Base-by-base conservation (phyloP, 176 grass and related monocot species). In the Avena sativa region DNA sequence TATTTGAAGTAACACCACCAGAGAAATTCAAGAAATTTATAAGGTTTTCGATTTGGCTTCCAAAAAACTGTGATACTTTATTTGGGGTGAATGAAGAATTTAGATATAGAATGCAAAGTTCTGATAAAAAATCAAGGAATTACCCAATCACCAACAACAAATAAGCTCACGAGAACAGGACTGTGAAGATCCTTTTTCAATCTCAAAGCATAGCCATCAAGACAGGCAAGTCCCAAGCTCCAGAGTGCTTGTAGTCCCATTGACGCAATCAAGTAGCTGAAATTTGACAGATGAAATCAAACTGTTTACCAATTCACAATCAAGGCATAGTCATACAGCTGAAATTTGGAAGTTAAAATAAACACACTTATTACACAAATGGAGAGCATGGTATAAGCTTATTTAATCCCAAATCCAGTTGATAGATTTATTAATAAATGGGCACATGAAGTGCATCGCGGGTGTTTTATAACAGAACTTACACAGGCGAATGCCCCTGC, bases 101-200 rank as follows among this genome's bases (percentile, higher is more conserved):
- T 8, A 74, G 26, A 67, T 20, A 71, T 56, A 48, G 17, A 8
- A 81, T 52, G 19, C 7, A 75, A 66, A 51, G 48, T 59, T 28
- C 8, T 32, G 5, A 36, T 66, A 49, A 87, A 78, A 2, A 43
- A n/a, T 76, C 25, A 36, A 48, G 65, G 80, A 58, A 44, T 91
- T 95, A 98, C 93, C 93, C 93, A 98, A 44, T 98, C 93, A 4
- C 95, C 91, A 66, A 98, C 93, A 20, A 98, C 90, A 81, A 98
- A 98, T 84, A 95, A 87, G 86, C 92, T 95, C 86, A 98, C 60
- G 14, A 98, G 88, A 86, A 94, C 71, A 87, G 90, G 78, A 80
- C 89, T 93, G 13, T 86, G 88, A 57, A 98, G 86, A 87, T 98
- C 93, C 56, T 84, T 95, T 55, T 68, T 92, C 56, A 89, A 36